These are phyloP conservation scores for Globisporangium acanthophoron DNA, from an alignment of 352 stramenopile species.

Conservation along the genomic window DNA sequence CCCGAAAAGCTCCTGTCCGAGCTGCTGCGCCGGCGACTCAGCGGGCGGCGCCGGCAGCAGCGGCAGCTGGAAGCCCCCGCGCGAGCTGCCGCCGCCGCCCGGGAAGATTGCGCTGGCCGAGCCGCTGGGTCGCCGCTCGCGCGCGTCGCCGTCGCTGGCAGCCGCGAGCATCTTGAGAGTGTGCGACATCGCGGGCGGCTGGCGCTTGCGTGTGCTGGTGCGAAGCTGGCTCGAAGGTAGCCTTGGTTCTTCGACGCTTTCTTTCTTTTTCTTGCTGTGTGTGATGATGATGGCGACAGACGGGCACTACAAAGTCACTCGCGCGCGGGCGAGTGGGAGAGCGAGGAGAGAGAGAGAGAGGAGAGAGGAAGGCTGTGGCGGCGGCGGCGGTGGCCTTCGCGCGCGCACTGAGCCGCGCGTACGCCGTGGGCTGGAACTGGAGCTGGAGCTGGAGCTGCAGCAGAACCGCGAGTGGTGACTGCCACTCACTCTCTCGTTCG, in stretches of 20 bases:
- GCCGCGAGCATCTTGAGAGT: conserved; percentile 1
- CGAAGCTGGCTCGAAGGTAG: neutral
- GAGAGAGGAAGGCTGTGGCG: no score
- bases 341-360: no score
- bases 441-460: neutral
- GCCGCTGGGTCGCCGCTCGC: neutral
- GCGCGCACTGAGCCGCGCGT: no score
- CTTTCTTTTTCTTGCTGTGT: no score
- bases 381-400: no score
- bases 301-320: no score
- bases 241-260: no score
- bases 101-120: neutral
- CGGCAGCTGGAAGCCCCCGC: neutral
- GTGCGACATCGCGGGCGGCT: neutral
- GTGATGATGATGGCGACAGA: no score
- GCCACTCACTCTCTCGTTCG: neutral
- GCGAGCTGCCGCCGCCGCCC: neutral
- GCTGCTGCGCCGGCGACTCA: conserved; percentile 3
- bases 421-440: no score
- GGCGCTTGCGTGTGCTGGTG: neutral
- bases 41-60: conserved; percentile 7
- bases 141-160: neutral
- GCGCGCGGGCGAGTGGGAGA: no score
- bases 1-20: conserved; percentile 11
- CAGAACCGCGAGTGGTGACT: neutral